These are phyloP conservation scores for Colletotrichum sp. DNA, from an alignment of 2,329 filamentous ascomycete genomes.

Conservation along the genomic window DNA sequence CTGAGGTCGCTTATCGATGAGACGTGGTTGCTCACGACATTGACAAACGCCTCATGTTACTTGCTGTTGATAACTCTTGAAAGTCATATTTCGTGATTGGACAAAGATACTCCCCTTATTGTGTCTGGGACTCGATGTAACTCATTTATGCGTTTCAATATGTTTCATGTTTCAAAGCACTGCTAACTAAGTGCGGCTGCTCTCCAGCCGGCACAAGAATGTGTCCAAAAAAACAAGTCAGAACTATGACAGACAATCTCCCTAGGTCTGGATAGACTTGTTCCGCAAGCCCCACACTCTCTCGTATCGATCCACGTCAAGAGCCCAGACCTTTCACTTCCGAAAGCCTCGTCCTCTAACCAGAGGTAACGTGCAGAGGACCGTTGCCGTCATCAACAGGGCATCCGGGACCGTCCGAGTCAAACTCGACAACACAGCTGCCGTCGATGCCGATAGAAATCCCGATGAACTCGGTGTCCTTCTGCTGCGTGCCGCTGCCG, in stretches of 20 bases:
- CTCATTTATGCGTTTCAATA: background rate
- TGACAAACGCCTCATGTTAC: fast-evolving
- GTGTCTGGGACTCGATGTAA: background rate
- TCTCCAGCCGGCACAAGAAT: background rate
- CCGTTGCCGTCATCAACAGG: background rate
- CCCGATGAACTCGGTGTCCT: background rate
- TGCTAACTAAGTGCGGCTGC: background rate
- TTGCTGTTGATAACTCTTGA: background rate
- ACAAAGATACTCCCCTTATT: too few relatives aligned
- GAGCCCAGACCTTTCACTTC: background rate
- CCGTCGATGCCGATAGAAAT: background rate
- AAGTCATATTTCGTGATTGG: background rate
- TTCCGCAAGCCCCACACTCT: background rate
- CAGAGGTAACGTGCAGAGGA: background rate
- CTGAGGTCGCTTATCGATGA: background rate
- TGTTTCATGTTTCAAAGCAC: background rate
- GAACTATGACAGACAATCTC: background rate
- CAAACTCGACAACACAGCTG: background rate
- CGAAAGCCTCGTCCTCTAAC: background rate
- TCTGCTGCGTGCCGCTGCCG: background rate
- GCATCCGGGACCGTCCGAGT: background rate
- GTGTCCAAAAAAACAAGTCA: background rate
- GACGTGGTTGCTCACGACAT: background rate
- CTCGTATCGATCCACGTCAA: background rate
- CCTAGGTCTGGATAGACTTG: background rate